Evolutionary conservation across 73 alveolate species (phyloP), one percentile per base, ranked within the genome.

Genomic region (Paramecium sexaurelia): DNA sequence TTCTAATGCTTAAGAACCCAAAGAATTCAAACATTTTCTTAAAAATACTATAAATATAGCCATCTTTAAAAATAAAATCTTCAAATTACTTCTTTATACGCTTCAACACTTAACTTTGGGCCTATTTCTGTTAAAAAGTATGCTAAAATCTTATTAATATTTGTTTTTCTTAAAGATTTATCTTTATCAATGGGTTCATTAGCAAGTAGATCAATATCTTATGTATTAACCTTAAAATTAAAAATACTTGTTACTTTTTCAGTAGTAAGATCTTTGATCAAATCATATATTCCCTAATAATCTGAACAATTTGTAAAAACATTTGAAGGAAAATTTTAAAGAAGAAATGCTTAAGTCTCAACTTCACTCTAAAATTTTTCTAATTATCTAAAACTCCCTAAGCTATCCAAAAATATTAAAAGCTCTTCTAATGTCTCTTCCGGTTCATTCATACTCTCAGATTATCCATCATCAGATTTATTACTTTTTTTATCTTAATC

Each of bases 381-480:
- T 19, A 11, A 2, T 17, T 37, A 39, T 43, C 90, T 78, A 43
- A 78, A 78, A 29, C n/a, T 41, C 33, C 87, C 94, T 22, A 88
- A 17, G 11, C 91, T 88, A 69, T 88, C 94, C 27, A 88, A 88
- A 41, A 88, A 88, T 55, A 51, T 47, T 40, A 88, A 27, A 10
- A 88, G 47, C 17, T 69, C 94, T 69, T 88, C 94, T 19, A 88
- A 41, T 13, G 87, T 82, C 33, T 88, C 94, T 0, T 68, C 94
- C 6, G 90, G 91, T 51, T 88, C 94, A 27, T 43, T 68, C 3
- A 45, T 55, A 39, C 73, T 82, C 6, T 35, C 55, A 24, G 91
- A 68, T 47, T 88, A 37, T n/a, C 73, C 94, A 47, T 88, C 94
- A 47, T 88, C 94, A 32, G 90, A 78, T 40, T 78, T 78, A 19